Percentiles rank a stretch among this genome's conserved stretches.
Conservation (phyloP, 495 filamentous ascomycete species). For the Penicillium ochrochloron region DNA sequence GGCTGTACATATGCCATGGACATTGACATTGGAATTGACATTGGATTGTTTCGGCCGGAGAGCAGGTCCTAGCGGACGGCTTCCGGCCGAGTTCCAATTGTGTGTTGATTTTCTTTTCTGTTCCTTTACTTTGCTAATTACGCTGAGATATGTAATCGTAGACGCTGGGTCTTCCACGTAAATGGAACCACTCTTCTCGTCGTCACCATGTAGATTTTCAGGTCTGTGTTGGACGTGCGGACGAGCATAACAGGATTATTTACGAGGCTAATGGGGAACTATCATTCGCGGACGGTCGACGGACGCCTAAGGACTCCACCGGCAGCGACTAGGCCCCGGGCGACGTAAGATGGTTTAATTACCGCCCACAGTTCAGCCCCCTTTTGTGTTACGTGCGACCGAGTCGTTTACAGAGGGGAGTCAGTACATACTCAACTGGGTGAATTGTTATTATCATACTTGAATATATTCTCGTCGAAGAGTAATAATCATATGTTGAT, state of each 20-base stretch:
- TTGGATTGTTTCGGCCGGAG: constrained; percentile 1
- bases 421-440: neutral
- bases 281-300: neutral
- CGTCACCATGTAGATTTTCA: neutral
- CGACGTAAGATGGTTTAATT: constrained; percentile 7
- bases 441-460: neutral
- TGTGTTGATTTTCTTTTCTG: neutral
- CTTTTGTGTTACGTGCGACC: constrained; percentile 1
- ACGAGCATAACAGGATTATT: neutral
- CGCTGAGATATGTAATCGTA: neutral
- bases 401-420: neutral
- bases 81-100: neutral
- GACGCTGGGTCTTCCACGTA: neutral
- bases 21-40: neutral
- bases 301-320: constrained; percentile 12
- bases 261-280: neutral
- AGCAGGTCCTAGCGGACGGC: neutral
- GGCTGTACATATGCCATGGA: constrained; percentile 1
- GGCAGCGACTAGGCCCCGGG: constrained; percentile 11
- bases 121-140: neutral
- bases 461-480: neutral
- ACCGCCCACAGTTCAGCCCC: neutral
- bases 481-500: neutral
- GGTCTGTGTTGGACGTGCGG: neutral
- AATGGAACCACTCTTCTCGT: neutral